Conservation (phyloP, 257 asterid species). For the Voacanga thouarsii region DNA sequence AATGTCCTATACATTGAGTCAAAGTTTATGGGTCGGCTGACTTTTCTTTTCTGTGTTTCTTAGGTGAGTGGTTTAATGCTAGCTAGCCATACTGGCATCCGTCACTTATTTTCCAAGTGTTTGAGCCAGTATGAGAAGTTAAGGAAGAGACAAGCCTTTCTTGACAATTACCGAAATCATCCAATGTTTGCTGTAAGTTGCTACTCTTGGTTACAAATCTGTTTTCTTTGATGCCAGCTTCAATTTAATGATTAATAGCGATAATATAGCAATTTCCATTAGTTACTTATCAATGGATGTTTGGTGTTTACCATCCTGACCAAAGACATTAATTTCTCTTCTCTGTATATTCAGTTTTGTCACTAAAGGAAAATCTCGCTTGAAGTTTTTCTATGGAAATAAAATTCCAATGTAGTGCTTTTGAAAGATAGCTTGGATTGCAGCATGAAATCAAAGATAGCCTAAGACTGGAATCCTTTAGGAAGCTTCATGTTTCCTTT, state of each 20-base stretch:
- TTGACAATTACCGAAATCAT: constrained; percentile 87
- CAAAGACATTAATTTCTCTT: background rate
- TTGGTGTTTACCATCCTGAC: background rate
- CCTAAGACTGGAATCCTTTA: background rate
- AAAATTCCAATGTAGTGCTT: background rate
- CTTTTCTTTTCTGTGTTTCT: constrained; percentile 16
- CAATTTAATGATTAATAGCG: background rate
- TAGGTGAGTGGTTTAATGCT: constrained; percentile 99
- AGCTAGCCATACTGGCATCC: constrained; percentile 99
- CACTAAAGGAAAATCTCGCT: background rate
- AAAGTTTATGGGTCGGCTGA: constrained; percentile 3
- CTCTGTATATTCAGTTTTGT: background rate
- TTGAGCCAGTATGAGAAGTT: constrained; percentile 95
- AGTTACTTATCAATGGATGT: background rate
- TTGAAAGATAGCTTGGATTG: background rate
- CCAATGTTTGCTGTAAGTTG: constrained; percentile 96
- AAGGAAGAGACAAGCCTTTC: constrained; percentile 99
- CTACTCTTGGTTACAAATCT: background rate
- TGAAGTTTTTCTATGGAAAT: background rate
- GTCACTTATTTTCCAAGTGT: constrained; percentile 93
- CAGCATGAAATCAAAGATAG: background rate
- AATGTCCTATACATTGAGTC: constrained; percentile 13
- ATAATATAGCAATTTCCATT: background rate
- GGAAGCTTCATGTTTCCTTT: background rate
- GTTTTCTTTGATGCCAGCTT: background rate